Conservation (phyloP, 23 red algal genomes). For the Porphyridium purpureum region DNA sequence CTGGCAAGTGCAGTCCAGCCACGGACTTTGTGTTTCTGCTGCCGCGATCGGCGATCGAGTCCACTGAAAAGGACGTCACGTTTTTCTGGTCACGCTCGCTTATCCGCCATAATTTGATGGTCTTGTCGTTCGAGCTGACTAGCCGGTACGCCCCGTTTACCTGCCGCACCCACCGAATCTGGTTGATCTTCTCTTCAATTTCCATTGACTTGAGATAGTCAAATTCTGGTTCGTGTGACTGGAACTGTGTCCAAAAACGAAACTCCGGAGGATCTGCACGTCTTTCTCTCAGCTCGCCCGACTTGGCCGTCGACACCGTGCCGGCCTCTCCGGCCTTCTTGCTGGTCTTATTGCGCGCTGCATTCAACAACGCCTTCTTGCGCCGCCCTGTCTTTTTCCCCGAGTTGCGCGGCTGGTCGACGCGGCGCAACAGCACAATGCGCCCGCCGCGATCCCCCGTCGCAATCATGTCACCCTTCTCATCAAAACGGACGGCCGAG, state of each 20-base stretch:
- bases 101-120: slow-evolving; percentile 94
- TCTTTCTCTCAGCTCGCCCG: too few species aligned
- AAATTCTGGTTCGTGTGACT: slow-evolving; percentile 88
- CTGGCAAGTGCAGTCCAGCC: slow-evolving; percentile 15
- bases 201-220: slow-evolving; percentile 97
- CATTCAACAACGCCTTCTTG: too few species aligned
- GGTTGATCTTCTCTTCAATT: slow-evolving; percentile 98
- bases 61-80: too few species aligned
- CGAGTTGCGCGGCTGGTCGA: too few species aligned
- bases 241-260: slow-evolving; percentile 97
- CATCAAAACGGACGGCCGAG: slow-evolving; percentile 34
- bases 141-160: slow-evolving; percentile 43
- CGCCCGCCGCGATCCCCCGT: slow-evolving; percentile 64
- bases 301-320: too few species aligned
- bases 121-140: slow-evolving; percentile 87
- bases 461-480: slow-evolving; percentile 44
- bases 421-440: slow-evolving; percentile 32
- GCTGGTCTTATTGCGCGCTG: background rate
- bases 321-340: too few species aligned
- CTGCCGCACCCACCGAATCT: slow-evolving; percentile 72
- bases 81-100: slow-evolving; percentile 24
- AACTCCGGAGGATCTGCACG: slow-evolving; percentile 20
- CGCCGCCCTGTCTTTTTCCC: too few species aligned
- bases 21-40: too few species aligned
- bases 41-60: too few species aligned